phyloP scores from a whole-genome alignment of 2,329 filamentous ascomycete genomes.

The Mariannaea elegans region DNA sequence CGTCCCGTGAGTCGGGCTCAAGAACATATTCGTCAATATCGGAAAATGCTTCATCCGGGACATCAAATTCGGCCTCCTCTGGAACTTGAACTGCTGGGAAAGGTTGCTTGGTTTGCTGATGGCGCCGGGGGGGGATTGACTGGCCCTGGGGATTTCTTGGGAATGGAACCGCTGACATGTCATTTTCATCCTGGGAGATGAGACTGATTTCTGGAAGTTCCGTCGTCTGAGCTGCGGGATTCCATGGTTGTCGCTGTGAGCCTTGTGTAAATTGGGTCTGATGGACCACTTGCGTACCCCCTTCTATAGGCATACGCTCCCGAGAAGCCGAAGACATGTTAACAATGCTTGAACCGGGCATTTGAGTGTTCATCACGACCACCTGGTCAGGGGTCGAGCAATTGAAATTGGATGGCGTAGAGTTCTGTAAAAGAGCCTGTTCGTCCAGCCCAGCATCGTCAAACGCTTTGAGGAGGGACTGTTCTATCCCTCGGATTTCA shows the following conservation, averaged over 20 bases:
- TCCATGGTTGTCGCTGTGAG: conserved; percentile 37
- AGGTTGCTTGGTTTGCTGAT: conserved; percentile 12
- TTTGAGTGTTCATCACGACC: conserved; percentile 58
- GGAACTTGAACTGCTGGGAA: not conserved
- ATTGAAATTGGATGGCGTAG: conserved; percentile 15
- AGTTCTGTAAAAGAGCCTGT: conserved; percentile 47
- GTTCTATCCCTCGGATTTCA: conserved; percentile 55
- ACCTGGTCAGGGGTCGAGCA: conserved; percentile 27
- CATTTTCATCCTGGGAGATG: conserved; percentile 38
- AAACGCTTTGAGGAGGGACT: conserved; percentile 52
- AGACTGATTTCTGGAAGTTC: conserved; percentile 32
- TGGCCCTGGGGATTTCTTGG: conserved; percentile 32
- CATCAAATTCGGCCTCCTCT: conserved; percentile 34
- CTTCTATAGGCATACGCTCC: conserved; percentile 44
- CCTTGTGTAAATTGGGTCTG: conserved; percentile 58
- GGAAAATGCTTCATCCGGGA: conserved; percentile 40
- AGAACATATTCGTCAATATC: conserved; percentile 43
- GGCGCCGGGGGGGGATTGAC: conserved; percentile 12
- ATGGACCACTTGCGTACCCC: conserved; percentile 58
- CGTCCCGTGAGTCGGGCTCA: conserved; percentile 19
- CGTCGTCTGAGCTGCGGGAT: conserved; percentile 30
- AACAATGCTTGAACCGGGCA: conserved; percentile 39
- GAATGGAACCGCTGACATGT: conserved; percentile 34
- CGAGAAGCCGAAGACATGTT: conserved; percentile 46
- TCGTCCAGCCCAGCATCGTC: conserved; percentile 57